Evolutionary conservation across 2,329 filamentous ascomycete genomes (phyloP).

Genomic region (Ramularia collo-cygni): DNA sequence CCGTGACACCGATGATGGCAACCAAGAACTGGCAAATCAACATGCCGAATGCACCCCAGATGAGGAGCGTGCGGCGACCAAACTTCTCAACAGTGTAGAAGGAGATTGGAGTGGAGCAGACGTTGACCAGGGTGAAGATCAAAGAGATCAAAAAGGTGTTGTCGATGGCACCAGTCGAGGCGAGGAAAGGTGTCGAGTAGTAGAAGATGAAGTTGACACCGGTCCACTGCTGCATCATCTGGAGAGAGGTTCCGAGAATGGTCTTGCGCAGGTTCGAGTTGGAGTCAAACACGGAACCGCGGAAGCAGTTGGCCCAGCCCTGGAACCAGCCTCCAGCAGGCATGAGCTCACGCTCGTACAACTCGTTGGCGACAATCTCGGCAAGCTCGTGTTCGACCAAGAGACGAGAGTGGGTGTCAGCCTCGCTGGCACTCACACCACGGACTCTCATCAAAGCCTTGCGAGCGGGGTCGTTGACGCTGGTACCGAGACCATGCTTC

Average conservation of each 20-base stretch:
- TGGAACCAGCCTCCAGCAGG: constrained; percentile 58
- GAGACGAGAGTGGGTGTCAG: no score
- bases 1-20: constrained; percentile 54
- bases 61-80: constrained; percentile 72
- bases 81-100: constrained; percentile 80
- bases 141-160: constrained; percentile 79
- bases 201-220: constrained; percentile 89
- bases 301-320: constrained; percentile 62
- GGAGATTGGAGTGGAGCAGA: constrained; percentile 74
- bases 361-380: constrained; percentile 84
- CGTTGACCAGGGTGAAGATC: constrained; percentile 83
- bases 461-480: constrained; percentile 53
- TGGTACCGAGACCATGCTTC: constrained; percentile 47
- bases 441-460: constrained; percentile 60
- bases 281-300: constrained; percentile 44
- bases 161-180: constrained; percentile 65
- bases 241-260: constrained; percentile 41
- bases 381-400: constrained; percentile 73
- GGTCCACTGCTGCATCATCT: constrained; percentile 56
- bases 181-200: constrained; percentile 73
- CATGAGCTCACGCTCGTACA: constrained; percentile 68
- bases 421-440: constrained; percentile 63
- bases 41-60: constrained; percentile 76
- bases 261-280: constrained; percentile 46
- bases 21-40: constrained; percentile 81